Percentiles rank a stretch among this genome's conserved stretches.
These are phyloP conservation scores for Talaromyces sp. DNA, from an alignment of 2,329 filamentous ascomycete genomes.

Conservation along the genomic window DNA sequence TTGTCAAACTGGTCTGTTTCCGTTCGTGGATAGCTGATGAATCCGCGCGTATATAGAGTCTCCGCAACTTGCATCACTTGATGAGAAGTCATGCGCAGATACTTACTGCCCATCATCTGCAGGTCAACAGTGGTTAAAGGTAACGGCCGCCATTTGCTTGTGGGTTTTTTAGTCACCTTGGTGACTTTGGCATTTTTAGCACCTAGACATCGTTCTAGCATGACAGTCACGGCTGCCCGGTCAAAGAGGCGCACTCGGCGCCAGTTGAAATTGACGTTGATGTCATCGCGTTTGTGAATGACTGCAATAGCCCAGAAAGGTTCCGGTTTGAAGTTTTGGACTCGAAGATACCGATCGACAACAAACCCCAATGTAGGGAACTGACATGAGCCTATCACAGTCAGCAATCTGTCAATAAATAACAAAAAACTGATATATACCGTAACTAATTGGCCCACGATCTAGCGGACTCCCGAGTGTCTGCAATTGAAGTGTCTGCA, in stretches of 20 bases:
- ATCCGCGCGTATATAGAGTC: constrained; percentile 84
- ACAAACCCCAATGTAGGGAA: constrained; percentile 97
- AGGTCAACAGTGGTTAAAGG: constrained; percentile 94
- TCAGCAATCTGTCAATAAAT: constrained; percentile 17
- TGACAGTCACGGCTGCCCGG: constrained; percentile 70
- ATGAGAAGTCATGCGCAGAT: constrained; percentile 86
- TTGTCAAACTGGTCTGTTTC: constrained; percentile 95
- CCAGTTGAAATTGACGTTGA: constrained; percentile 83
- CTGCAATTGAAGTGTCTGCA: constrained; percentile 76
- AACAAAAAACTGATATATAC: constrained; percentile 42
- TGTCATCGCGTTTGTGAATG: constrained; percentile 70
- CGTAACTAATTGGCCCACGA: constrained; percentile 73
- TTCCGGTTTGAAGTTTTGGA: constrained; percentile 90
- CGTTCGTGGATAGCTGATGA: constrained; percentile 95
- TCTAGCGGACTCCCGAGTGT: constrained; percentile 65
- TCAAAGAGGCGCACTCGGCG: constrained; percentile 80
- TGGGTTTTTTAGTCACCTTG: constrained; percentile 85
- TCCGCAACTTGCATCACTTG: constrained; percentile 87
- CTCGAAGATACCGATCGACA: constrained; percentile 90
- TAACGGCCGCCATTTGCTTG: constrained; percentile 88
- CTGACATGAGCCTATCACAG: constrained; percentile 72
- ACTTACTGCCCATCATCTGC: constrained; percentile 88
- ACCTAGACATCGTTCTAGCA: constrained; percentile 79
- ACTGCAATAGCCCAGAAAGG: constrained; percentile 90
- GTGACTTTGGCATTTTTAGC: constrained; percentile 75